Base-by-base conservation (phyloP, 306 rosid species). In the Herpetospermum pedunculosum region DNA sequence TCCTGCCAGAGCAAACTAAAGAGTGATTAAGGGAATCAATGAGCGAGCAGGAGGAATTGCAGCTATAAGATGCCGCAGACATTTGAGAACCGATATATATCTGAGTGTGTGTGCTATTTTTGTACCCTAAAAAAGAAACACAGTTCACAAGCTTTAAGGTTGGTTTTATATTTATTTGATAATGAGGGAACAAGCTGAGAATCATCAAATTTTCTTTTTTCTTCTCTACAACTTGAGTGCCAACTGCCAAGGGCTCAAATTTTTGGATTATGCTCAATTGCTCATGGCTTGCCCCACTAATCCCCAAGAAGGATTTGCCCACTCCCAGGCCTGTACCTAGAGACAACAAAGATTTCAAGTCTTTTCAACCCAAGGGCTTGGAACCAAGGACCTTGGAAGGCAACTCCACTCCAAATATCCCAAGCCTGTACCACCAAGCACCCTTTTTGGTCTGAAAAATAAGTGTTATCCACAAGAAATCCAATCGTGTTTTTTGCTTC, bases 1-100 rank as follows among this genome's bases (percentile, higher is more conserved):
- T 76, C 83, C 98, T 93, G 94, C 79, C 75, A 89, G 34, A 83
- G 64, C 21, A 69, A 60, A 85, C 43, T 50, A 75, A 15, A 46
- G 58, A 77, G 52, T 58, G 59, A 74, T 44, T 9, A 37, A 34
- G 75, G 35, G 71, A 37, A 62, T 5, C 35, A 49, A 26, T 3
- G 32, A 43, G n/a, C 3, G 38, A 30, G 16, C 44, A 64, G 57
- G 16, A 55, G 55, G 25, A 2, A 28, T 47, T 8, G 13, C 16
- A 15, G 3, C 19, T 53, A 47, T 5, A 67, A 43, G 50, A 74
- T 12, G 19, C 21, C n/a, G 10, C 26, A 47, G 12, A 38, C 52
- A 54, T 25, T 15, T 12, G 4, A 38, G 5, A 35, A 63, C 9
- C 1, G 14, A 38, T 63, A 9, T 9, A 35, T 63, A 19, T 63